Base-by-base conservation (phyloP, 805 yeast genomes). In the Wickerhamiella qilinensis region DNA sequence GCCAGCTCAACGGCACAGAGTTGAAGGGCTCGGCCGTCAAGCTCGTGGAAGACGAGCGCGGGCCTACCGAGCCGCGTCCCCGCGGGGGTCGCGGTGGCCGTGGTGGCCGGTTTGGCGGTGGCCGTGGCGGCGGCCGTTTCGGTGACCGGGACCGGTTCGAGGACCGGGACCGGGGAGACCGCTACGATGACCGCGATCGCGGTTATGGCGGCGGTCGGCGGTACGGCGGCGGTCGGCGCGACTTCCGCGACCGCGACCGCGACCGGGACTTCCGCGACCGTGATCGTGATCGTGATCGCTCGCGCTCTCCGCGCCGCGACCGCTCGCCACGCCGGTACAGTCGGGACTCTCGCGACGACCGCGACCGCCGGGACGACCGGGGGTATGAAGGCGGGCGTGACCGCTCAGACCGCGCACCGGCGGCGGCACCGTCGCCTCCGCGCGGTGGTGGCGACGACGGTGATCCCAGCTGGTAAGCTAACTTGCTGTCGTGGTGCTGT, bases 1-100 rank as follows among this genome's bases (percentile, higher is more conserved):
- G 71, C 38, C 70, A 71, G 41, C 64, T 91, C 49, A 85, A 84
- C 55, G 94, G 44, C 48, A 65, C 73, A 44, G 88, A 77, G 44
- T 75, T 73, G 67, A 71, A 72, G 56, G 94, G 85, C 48, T 57
- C 71, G 38, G 63, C 66, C 36, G 64, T 85, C 39, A 58, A 70
- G 36, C 80, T 85, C 38, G 83, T 76, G 65, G 82, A 75, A 62
- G 95, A 84, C 53, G 69, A 52, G 30, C 43, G 50, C 11, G 56
- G 57, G 16, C 56, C 58, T 15, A 52, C 56, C 56, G 59, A 69
- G 63, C 51, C 73, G 31, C 46, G 39, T 34, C 50, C 38, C 40
- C 46, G 38, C 35, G 68, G 67, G 42, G 60, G 62, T 44, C 55
- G 67, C 41, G 59, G 63, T 60, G 58, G 72, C 51, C 68, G 74